phyloP scores from a whole-genome alignment of 257 asterid species.

The Gynochthodes officinalis region DNA sequence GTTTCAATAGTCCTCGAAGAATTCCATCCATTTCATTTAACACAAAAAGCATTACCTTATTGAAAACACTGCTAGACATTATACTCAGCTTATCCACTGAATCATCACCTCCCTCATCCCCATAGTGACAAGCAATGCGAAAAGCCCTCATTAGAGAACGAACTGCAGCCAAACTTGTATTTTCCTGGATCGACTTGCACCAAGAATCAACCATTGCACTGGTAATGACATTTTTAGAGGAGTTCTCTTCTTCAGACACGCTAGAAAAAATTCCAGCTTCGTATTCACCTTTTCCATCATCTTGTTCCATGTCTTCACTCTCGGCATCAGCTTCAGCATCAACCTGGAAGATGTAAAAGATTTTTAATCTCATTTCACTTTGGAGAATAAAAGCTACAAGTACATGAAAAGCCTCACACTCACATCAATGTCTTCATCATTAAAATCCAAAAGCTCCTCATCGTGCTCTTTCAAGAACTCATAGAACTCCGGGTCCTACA shows the following conservation, averaged over 20 bases:
- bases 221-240: slow-evolving; percentile 60
- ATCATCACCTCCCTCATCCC: slow-evolving; percentile 77
- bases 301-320: slow-evolving; percentile 21
- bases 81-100: slow-evolving; percentile 48
- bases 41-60: slow-evolving; percentile 81
- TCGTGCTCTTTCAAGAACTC: slow-evolving; percentile 83
- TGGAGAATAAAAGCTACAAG: slow-evolving; percentile 11
- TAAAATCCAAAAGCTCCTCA: slow-evolving; percentile 76
- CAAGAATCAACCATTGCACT: slow-evolving; percentile 84
- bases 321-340: slow-evolving; percentile 30
- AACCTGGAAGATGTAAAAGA: slow-evolving; percentile 13
- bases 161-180: slow-evolving; percentile 58
- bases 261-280: slow-evolving; percentile 28
- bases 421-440: slow-evolving; percentile 65
- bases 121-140: slow-evolving; percentile 87
- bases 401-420: slow-evolving; percentile 25
- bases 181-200: slow-evolving; percentile 53
- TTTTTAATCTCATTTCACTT: slow-evolving; percentile 16
- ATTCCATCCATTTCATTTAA: slow-evolving; percentile 89
- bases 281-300: slow-evolving; percentile 28
- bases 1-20: slow-evolving; percentile 59
- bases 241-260: slow-evolving; percentile 34
- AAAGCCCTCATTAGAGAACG: slow-evolving; percentile 82
- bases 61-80: slow-evolving; percentile 86
- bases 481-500: slow-evolving; percentile 90